phyloP scores from a whole-genome alignment of 305 asterid genomes.

The Solanum chacoense region DNA sequence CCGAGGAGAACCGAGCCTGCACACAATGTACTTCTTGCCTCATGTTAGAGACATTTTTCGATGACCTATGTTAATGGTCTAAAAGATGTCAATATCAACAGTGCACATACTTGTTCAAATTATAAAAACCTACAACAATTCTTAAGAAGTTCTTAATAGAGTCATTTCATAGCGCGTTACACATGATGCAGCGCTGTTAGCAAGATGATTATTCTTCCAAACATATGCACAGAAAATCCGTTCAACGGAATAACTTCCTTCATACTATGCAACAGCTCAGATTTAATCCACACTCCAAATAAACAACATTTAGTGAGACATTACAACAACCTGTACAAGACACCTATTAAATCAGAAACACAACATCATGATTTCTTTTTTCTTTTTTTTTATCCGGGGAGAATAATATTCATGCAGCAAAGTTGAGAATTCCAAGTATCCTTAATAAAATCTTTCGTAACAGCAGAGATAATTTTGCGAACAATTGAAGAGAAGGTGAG shows the following conservation, averaged over 20 bases:
- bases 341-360: not conserved
- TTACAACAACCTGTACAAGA: not conserved
- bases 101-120: not conserved
- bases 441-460: not conserved
- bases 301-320: not conserved
- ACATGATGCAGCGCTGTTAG: not conserved
- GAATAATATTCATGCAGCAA: not conserved
- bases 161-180: not conserved
- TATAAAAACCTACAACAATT: not conserved
- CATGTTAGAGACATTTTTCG: not conserved
- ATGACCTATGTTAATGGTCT: not conserved
- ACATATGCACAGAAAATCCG: not conserved
- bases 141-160: not conserved
- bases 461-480: not conserved
- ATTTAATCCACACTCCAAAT: not conserved
- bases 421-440: not conserved
- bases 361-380: not conserved
- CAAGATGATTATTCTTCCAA: not conserved
- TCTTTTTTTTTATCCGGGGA: not conserved
- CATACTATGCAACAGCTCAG: not conserved
- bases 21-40: conserved; percentile 15
- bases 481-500: not conserved
- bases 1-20: conserved; percentile 14
- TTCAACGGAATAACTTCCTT: not conserved
- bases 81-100: not conserved